Conservation (phyloP, 31 red algal genomes). For the Odonthalia washingtoniensis region DNA sequence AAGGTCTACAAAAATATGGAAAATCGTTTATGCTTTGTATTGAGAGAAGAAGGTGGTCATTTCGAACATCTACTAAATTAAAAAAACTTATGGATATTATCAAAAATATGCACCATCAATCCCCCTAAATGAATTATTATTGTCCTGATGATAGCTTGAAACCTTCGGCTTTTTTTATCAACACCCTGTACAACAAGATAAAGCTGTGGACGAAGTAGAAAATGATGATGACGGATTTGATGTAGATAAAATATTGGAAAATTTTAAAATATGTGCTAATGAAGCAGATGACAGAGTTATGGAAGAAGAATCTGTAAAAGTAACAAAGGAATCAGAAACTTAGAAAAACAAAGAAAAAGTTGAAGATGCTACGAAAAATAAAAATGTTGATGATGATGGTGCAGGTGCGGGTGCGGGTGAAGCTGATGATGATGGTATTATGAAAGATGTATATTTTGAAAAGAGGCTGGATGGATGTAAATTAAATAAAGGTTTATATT, state of each 20-base stretch:
- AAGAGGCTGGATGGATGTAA: too few species aligned
- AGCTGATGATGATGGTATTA: neutral
- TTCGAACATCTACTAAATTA: too few species aligned
- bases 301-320: neutral
- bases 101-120: too few species aligned
- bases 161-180: too few species aligned
- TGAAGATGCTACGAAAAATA: too few species aligned
- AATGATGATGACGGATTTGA: conserved; percentile 39
- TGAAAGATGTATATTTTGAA: neutral
- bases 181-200: conserved; percentile 61
- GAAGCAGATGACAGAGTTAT: conserved; percentile 49
- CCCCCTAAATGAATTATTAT: too few species aligned
- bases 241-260: conserved; percentile 46
- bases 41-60: too few species aligned
- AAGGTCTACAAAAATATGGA: too few species aligned
- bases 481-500: too few species aligned
- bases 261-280: conserved; percentile 44
- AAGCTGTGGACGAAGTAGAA: conserved; percentile 49
- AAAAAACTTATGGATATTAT: too few species aligned
- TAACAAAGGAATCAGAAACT: neutral
- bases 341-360: neutral
- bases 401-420: neutral
- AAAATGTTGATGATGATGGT: neutral
- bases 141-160: too few species aligned
- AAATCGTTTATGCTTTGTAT: too few species aligned